phyloP scores from a whole-genome alignment of 495 filamentous ascomycete species.

The Daldinia bambusicola region DNA sequence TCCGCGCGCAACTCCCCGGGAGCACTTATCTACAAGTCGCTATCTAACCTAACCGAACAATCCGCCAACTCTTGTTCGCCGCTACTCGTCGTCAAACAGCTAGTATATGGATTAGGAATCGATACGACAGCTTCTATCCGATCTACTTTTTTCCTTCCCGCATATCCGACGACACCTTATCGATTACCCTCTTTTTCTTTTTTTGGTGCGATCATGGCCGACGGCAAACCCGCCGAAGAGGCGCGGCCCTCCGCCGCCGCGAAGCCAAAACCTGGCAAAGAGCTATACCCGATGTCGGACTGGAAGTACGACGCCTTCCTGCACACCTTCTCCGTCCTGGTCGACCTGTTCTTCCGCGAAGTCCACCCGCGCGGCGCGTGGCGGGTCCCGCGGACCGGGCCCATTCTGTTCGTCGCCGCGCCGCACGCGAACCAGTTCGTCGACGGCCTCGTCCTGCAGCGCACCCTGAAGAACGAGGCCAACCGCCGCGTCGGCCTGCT shows the following conservation, averaged over 20 bases:
- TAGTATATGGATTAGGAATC: slow-evolving; percentile 24
- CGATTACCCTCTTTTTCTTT: not conserved
- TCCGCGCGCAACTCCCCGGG: slow-evolving; percentile 18
- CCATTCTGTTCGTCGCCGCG: slow-evolving; percentile 96
- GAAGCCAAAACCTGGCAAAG: slow-evolving; percentile 45
- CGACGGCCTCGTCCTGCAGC: slow-evolving; percentile 93
- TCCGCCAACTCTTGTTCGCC: not conserved
- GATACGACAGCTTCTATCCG: slow-evolving; percentile 7
- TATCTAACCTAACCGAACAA: not conserved
- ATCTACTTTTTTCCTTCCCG: not conserved
- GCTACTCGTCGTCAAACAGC: not conserved
- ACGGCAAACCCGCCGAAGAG: slow-evolving; percentile 33
- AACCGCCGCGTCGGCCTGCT: slow-evolving; percentile 90
- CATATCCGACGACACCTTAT: not conserved
- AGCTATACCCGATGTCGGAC: slow-evolving; percentile 72
- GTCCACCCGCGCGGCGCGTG: slow-evolving; percentile 94
- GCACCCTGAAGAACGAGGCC: slow-evolving; percentile 83
- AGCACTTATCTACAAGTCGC: not conserved
- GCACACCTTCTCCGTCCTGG: slow-evolving; percentile 83
- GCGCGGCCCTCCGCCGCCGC: slow-evolving; percentile 30
- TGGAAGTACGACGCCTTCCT: slow-evolving; percentile 86
- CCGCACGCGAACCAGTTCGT: slow-evolving; percentile 99
- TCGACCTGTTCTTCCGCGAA: slow-evolving; percentile 97
- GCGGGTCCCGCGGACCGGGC: slow-evolving; percentile 87
- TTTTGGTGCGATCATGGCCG: slow-evolving; percentile 34